phyloP scores from a whole-genome alignment of 2,329 filamentous ascomycete genomes.

The Paramyrothecium roridum region DNA sequence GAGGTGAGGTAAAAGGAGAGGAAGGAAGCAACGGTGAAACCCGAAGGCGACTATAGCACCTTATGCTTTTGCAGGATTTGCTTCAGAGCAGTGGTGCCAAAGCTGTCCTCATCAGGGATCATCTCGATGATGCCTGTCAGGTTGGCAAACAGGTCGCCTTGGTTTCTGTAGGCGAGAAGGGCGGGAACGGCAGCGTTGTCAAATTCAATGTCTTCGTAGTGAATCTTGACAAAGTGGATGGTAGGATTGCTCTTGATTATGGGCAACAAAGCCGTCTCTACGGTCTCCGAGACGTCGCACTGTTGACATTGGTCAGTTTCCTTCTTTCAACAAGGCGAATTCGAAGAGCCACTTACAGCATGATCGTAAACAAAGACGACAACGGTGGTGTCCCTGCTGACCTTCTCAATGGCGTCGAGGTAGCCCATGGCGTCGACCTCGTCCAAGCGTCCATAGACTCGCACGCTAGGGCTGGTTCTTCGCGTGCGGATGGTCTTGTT shows the following conservation, averaged over 20 bases:
- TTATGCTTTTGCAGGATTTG: slow-evolving; percentile 50
- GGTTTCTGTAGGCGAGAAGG: slow-evolving; percentile 80
- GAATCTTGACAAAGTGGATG: slow-evolving; percentile 85
- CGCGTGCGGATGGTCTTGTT: slow-evolving; percentile 55
- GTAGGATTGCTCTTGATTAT: slow-evolving; percentile 69
- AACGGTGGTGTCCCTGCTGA: slow-evolving; percentile 74
- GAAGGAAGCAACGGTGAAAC: slow-evolving; percentile 16
- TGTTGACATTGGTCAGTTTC: slow-evolving; percentile 32
- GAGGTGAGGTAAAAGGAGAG: slow-evolving; percentile 15
- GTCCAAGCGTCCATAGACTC: slow-evolving; percentile 76
- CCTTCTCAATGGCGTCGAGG: slow-evolving; percentile 94
- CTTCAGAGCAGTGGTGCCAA: slow-evolving; percentile 51
- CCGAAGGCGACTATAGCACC: slow-evolving; percentile 40
- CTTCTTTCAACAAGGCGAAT: no score
- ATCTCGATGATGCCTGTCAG: slow-evolving; percentile 83
- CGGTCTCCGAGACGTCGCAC: slow-evolving; percentile 74
- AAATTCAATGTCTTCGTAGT: slow-evolving; percentile 92
- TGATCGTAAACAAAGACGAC: slow-evolving; percentile 93
- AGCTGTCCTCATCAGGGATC: slow-evolving; percentile 67
- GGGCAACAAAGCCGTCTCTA: slow-evolving; percentile 74
- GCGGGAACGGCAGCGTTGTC: slow-evolving; percentile 85
- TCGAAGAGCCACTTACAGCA: slow-evolving; percentile 55
- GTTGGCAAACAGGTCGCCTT: slow-evolving; percentile 87
- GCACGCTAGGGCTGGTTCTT: slow-evolving; percentile 71
- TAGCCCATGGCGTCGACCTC: slow-evolving; percentile 88